phyloP scores from a whole-genome alignment of 208 protist genomes.

The Leishmania aethiopica region DNA sequence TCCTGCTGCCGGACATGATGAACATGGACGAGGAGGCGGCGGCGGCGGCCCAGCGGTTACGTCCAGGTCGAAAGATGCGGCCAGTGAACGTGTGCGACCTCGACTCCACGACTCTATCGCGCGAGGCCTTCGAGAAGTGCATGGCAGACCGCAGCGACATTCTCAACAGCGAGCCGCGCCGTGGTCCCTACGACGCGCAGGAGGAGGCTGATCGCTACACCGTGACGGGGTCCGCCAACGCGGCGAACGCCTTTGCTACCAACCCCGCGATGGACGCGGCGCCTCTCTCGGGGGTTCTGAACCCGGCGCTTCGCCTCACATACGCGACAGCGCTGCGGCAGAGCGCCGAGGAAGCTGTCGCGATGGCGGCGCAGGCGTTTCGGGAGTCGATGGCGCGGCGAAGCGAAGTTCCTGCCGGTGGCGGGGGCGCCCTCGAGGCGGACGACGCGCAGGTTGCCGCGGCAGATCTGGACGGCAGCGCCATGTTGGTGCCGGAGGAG shows the following conservation, averaged over 20 bases:
- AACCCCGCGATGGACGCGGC: conserved; percentile 10
- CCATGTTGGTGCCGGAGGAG: conserved; percentile 4
- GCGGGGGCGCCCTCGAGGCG: conserved; percentile 6
- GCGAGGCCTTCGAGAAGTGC: conserved; percentile 63
- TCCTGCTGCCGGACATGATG: conserved; percentile 35
- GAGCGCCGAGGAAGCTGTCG: conserved; percentile 32
- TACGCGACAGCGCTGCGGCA: conserved; percentile 48
- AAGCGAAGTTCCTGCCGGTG: conserved; percentile 3
- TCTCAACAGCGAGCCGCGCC: conserved; percentile 55
- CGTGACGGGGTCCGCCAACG: conserved; percentile 30
- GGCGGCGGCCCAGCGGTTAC: background rate
- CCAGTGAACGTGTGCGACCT: conserved; percentile 66
- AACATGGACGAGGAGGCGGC: conserved; percentile 17
- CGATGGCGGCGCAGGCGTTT: conserved; percentile 26
- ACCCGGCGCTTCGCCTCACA: conserved; percentile 35
- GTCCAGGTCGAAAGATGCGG: conserved; percentile 27
- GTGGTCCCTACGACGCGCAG: conserved; percentile 61
- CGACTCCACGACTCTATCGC: conserved; percentile 69
- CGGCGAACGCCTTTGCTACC: conserved; percentile 19
- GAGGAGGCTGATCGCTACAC: conserved; percentile 64
- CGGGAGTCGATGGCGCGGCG: conserved; percentile 13
- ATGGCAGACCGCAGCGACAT: conserved; percentile 76
- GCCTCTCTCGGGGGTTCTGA: conserved; percentile 38
- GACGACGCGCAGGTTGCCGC: conserved; percentile 15
- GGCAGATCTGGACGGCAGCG: conserved; percentile 11